Evolutionary conservation across 2,329 filamentous ascomycete species (phyloP).

Genomic region (Beauveria brongniartii): DNA sequence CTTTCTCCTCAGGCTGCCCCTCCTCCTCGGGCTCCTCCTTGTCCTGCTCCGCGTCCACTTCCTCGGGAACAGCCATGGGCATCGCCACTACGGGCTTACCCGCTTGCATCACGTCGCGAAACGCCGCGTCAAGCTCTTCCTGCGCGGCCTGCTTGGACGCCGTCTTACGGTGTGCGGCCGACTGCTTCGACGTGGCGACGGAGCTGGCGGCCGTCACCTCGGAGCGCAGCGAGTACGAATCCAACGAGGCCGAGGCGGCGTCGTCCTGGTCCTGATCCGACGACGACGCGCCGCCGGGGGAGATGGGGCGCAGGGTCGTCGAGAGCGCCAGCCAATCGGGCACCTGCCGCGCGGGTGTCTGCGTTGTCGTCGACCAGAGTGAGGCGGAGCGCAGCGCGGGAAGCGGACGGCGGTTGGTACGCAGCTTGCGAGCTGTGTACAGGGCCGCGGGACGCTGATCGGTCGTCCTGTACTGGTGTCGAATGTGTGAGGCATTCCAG

Average conservation of each 20-base stretch:
- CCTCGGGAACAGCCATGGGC: neutral
- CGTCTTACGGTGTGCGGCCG: neutral
- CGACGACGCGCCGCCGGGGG: neutral
- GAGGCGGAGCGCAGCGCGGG: conserved; percentile 24
- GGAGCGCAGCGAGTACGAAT: conserved; percentile 5
- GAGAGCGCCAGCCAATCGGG: conserved; percentile 15
- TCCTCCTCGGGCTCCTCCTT: neutral
- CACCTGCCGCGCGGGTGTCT: neutral
- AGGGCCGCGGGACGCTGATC: conserved; percentile 26
- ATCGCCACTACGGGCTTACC: neutral
- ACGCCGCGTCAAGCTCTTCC: conserved; percentile 5
- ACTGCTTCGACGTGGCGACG: neutral
- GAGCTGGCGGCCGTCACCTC: conserved; percentile 5
- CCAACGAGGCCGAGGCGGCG: neutral
- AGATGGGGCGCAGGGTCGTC: neutral
- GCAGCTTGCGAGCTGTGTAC: conserved; percentile 25
- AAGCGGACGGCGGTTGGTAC: conserved; percentile 21
- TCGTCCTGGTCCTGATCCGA: conserved; percentile 2
- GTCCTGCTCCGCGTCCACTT: neutral
- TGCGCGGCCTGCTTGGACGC: conserved; percentile 6
- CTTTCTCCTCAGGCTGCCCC: neutral
- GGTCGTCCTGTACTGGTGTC: conserved; percentile 24
- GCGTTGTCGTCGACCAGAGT: conserved; percentile 24
- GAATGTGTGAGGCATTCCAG: conserved; percentile 15
- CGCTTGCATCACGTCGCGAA: conserved; percentile 5